Percentiles rank a stretch among this genome's conserved stretches.
These are phyloP conservation scores for Acanthamoeba quina DNA, from an alignment of 208 protist genomes.

Conservation along the genomic window DNA sequence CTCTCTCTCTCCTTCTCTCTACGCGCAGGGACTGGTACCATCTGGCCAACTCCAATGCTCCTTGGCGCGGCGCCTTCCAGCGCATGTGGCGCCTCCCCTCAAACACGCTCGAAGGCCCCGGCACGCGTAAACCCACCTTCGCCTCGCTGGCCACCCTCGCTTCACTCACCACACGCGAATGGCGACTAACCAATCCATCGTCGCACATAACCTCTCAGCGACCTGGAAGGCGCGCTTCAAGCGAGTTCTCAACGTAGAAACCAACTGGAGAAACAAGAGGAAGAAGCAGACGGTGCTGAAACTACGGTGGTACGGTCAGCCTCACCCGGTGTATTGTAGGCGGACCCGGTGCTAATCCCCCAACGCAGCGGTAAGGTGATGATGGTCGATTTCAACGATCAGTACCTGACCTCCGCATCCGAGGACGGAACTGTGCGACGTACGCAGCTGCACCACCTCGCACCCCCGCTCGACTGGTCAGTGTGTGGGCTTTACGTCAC, in stretches of 20 bases:
- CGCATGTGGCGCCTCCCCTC: slow-evolving; percentile 10
- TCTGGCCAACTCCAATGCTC: slow-evolving; percentile 23
- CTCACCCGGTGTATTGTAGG: too few relatives aligned
- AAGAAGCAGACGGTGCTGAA: slow-evolving; percentile 14
- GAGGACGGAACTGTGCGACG: slow-evolving; percentile 22
- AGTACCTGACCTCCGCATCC: neutral
- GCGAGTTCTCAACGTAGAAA: neutral
- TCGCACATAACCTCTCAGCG: neutral
- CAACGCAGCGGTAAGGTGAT: neutral
- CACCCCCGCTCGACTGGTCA: neutral
- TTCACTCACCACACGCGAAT: neutral
- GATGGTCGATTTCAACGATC: slow-evolving; percentile 28
- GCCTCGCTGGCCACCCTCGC: neutral
- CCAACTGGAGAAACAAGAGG: neutral
- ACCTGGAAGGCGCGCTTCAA: slow-evolving; percentile 2
- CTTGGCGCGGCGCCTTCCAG: neutral
- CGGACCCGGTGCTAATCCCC: too few relatives aligned
- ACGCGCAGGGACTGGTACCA: slow-evolving; percentile 19
- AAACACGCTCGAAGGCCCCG: neutral
- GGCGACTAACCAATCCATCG: neutral
- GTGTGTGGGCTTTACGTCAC: neutral
- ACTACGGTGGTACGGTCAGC: neutral
- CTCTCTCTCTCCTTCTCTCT: too few relatives aligned
- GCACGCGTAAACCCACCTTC: neutral
- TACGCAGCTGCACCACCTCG: neutral